Conservation (phyloP, 2,329 filamentous ascomycete genomes). For the Reticulascus tulasneorum region DNA sequence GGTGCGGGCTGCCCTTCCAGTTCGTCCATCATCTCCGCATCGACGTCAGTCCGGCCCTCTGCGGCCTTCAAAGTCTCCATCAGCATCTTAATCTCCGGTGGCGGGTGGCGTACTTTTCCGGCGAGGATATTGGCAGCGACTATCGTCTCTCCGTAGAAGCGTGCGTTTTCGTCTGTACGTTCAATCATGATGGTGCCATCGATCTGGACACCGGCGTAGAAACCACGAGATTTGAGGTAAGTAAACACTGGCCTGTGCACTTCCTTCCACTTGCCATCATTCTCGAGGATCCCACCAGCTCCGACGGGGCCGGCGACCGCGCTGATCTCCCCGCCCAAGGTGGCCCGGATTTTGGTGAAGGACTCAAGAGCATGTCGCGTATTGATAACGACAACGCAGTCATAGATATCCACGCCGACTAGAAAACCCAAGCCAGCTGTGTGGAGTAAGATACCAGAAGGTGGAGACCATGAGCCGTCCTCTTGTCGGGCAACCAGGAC, state of each 20-base stretch:
- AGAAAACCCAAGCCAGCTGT: conserved; percentile 76
- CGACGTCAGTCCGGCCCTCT: conserved; percentile 28
- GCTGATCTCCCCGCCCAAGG: conserved; percentile 72
- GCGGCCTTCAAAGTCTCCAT: conserved; percentile 30
- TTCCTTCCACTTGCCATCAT: conserved; percentile 34
- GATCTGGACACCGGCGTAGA: conserved; percentile 80
- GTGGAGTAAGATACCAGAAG: conserved; percentile 76
- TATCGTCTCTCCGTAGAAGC: conserved; percentile 67
- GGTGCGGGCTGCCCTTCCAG: conserved; percentile 29
- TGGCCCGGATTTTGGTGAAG: conserved; percentile 71
- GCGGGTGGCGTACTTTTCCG: conserved; percentile 34
- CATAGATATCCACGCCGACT: conserved; percentile 80
- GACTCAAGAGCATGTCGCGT: conserved; percentile 70
- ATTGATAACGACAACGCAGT: conserved; percentile 84
- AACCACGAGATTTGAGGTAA: conserved; percentile 83
- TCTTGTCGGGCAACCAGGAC: conserved; percentile 57
- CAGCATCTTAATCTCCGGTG: conserved; percentile 23
- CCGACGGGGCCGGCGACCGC: conserved; percentile 67
- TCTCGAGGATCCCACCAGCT: conserved; percentile 70
- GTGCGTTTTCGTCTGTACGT: conserved; percentile 77
- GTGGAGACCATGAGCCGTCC: conserved; percentile 71
- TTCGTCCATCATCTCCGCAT: conserved; percentile 26
- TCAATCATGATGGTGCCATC: conserved; percentile 85
- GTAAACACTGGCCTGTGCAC: conserved; percentile 50
- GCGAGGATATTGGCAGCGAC: conserved; percentile 41